Base-by-base conservation (phyloP, 495 filamentous ascomycete genomes). In the Cairneyella variabilis region DNA sequence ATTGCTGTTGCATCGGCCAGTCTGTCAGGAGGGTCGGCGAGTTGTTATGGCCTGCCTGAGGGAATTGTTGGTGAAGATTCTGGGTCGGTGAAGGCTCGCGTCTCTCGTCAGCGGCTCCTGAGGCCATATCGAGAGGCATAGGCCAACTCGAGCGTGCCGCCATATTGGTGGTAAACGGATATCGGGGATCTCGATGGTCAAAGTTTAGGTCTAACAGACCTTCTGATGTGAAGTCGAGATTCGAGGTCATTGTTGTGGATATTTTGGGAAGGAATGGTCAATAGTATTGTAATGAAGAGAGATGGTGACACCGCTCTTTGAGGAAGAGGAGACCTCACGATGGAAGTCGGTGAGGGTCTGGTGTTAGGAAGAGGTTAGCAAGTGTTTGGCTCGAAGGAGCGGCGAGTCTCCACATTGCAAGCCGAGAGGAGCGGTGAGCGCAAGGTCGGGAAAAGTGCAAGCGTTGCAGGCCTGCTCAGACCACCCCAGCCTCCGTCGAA, bases 171-270 rank as follows among this genome's bases (percentile, higher is more conserved):
- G 73, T 65, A 67, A 74, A 78, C 49, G 71, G 62, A 55, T 69
- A 73, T 57, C 75, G 53, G n/a, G 58, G 72, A 60, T 80, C 74
- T 69, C 74, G 73, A 48, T 69, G 69, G 58, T 82, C 77, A 65
- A 74, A 82, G 57, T 69, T 67, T 56, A 79, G 72, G 63, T 79
- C 76, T 62, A 82, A 60, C 61, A 80, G 67, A 56, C 69, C 75
- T 56, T 68, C 67, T 62, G 71, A 62, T 68, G 72, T 71, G 73
- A 75, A 80, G 64, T 79, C 73, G 70, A 72, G 76, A 69, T 65
- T 62, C 51, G 63, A 65, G 54, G 73, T 74, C 78, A 82, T 82
- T 62, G 58, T 61, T 40, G 58, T 51, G 57, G 51, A 22, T 48
- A 16, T 36, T 39, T 59, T 32, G 30, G 43, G 54, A 28, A 49